Evolutionary conservation across 352 stramenopile species (phyloP), one percentile per base, ranked within the genome.

Genomic region (Elongisporangium anandrum): DNA sequence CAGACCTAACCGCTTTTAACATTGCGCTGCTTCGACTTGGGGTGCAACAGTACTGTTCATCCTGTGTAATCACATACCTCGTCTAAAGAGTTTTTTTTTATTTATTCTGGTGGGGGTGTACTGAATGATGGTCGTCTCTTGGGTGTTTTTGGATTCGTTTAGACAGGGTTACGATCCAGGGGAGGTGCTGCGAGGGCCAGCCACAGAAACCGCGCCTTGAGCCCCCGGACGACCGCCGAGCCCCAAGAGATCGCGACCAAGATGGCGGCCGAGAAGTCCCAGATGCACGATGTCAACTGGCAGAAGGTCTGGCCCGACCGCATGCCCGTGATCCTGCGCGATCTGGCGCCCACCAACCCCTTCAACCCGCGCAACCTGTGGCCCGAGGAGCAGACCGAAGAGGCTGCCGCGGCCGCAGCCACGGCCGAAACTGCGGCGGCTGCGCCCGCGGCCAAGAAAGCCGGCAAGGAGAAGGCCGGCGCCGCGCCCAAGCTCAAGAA

Each of bases 301-400:
- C 84, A 95, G 69, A 95, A 95, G 70, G 71, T 95, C 50, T 95
- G 85, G 79, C 85, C 85, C 12, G 81, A 95, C 69, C 82, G 85
- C 60, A 95, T 95, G 77, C 85, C 85, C 41, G 83, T 95, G 70
- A 95, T 95, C 59, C 70, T 95, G 59, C 85, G 85, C 24, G 83
- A 94, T 51, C 59, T 94, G 57, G 85, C 85, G 59, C 85, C 85
- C 12, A 90, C 79, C 34, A 94, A 94, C 61, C 83, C 85, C 23
- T 94, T 94, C 72, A 93, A 94, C 71, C 85, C 85, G 47, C 85
- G 81, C 50, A 92, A 93, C 52, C 58, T 95, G 53, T 95, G 85
- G 85, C 85, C 85, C 1, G 80, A 92, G 49, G 85, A 95, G 57
- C 78, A 92, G 61, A 71, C 85, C 26, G 69, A 74, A 16, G 73